Conservation (phyloP, 345 rosid species). For the Citrus cavaleriei region DNA sequence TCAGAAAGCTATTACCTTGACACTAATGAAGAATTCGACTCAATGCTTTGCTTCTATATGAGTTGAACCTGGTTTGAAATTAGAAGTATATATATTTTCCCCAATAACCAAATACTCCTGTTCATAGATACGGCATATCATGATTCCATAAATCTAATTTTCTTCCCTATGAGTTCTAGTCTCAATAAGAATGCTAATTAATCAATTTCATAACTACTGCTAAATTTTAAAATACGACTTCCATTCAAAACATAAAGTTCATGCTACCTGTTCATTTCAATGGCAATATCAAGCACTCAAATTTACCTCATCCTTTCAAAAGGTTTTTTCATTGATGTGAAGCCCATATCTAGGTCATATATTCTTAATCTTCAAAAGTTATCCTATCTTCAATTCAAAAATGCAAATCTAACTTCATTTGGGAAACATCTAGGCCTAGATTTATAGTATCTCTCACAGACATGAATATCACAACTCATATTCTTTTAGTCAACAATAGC, state of each 20-base stretch:
- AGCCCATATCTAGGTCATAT: too few species aligned
- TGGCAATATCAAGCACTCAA: background rate
- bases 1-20: background rate
- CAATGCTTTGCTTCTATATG: background rate
- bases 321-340: background rate
- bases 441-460: background rate
- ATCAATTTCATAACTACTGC: background rate
- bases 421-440: background rate
- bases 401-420: too few species aligned
- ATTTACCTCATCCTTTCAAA: background rate
- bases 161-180: background rate
- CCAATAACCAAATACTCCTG: background rate
- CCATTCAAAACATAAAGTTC: background rate
- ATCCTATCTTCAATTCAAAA: too few species aligned
- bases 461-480: background rate
- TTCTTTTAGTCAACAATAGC: background rate
- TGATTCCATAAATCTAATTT: background rate
- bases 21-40: background rate
- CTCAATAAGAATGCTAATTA: background rate
- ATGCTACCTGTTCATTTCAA: background rate
- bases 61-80: background rate
- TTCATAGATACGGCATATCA: background rate
- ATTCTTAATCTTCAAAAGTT: too few species aligned
- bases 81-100: slow-evolving; percentile 2
- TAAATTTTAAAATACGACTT: background rate